phyloP scores from a whole-genome alignment of 352 stramenopile species.

The Globisporangium camurandrum region DNA sequence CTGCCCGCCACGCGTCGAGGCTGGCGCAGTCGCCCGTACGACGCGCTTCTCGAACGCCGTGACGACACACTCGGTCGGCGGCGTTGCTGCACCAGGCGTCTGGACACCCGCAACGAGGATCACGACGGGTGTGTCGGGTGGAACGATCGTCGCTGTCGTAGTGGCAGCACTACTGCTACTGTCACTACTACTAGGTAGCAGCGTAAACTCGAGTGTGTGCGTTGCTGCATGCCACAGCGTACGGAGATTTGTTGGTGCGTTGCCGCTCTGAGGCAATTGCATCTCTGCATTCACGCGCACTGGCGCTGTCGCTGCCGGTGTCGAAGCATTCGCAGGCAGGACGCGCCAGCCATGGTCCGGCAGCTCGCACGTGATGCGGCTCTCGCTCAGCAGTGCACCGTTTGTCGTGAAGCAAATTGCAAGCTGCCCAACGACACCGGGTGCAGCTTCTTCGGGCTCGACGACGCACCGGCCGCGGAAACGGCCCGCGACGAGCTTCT shows the following conservation, averaged over 20 bases:
- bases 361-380: conserved; percentile 37
- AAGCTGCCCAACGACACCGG: conserved; percentile 40
- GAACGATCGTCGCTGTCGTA: conserved; percentile 25
- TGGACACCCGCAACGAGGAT: conserved; percentile 46
- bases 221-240: conserved; percentile 22
- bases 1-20: conserved; percentile 52
- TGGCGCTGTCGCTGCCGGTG: background rate
- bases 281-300: conserved; percentile 20
- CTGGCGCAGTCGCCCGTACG: conserved; percentile 34
- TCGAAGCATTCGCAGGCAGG: background rate
- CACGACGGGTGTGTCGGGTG: conserved; percentile 22
- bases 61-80: conserved; percentile 33
- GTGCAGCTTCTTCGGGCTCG: conserved; percentile 37
- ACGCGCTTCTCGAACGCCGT: conserved; percentile 62
- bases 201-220: conserved; percentile 42
- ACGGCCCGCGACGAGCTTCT: conserved; percentile 37
- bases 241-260: conserved; percentile 21
- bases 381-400: conserved; percentile 26
- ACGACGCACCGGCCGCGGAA: conserved; percentile 35
- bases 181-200: conserved; percentile 14
- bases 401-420: conserved; percentile 44
- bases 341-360: conserved; percentile 47
- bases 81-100: conserved; percentile 46
- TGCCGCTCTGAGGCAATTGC: conserved; percentile 20
- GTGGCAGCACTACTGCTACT: background rate